Percentiles rank a stretch among this genome's conserved stretches.
Conservation (phyloP, 2,329 filamentous ascomycete species). For the Ilyonectria robusta region DNA sequence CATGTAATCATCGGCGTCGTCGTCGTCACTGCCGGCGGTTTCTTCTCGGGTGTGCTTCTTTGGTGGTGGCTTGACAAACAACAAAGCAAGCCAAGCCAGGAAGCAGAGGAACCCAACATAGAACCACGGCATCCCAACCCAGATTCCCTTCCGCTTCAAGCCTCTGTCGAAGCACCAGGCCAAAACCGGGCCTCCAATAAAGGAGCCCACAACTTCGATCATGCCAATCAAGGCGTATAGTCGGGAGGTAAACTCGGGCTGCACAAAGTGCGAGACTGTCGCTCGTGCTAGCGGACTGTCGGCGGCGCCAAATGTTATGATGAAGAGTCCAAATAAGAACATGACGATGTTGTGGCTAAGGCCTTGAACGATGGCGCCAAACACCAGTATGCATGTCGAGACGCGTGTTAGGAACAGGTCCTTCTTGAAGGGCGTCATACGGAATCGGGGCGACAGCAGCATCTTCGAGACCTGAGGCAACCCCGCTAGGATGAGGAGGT, state of each 20-base stretch:
- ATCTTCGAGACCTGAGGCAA: conserved; percentile 54
- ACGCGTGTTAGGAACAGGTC: conserved; percentile 54
- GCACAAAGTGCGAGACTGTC: conserved; percentile 57
- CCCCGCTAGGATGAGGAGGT: conserved; percentile 53
- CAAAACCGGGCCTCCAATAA: conserved; percentile 57
- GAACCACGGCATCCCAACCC: conserved; percentile 58
- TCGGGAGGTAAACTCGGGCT: conserved; percentile 55
- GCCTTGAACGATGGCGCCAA: conserved; percentile 53
- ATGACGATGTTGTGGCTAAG: conserved; percentile 51
- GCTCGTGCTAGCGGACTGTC: conserved; percentile 56
- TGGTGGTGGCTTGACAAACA: conserved; percentile 54
- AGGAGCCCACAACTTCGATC: conserved; percentile 56
- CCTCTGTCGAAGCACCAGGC: conserved; percentile 57
- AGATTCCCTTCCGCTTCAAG: conserved; percentile 52
- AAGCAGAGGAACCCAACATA: conserved; percentile 53
- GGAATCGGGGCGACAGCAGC: conserved; percentile 52
- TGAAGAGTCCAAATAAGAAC: conserved; percentile 56
- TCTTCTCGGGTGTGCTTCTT: conserved; percentile 39
- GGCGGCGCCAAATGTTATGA: conserved; percentile 56
- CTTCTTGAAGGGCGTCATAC: conserved; percentile 53
- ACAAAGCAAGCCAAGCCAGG: conserved; percentile 47
- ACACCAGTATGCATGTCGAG: conserved; percentile 52
- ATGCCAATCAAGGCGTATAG: conserved; percentile 59
- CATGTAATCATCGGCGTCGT: conserved; percentile 40
- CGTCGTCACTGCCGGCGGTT: conserved; percentile 30